These are phyloP conservation scores for Dothideomycetidae sp. DNA, from an alignment of 2,329 filamentous ascomycete genomes.

Conservation along the genomic window DNA sequence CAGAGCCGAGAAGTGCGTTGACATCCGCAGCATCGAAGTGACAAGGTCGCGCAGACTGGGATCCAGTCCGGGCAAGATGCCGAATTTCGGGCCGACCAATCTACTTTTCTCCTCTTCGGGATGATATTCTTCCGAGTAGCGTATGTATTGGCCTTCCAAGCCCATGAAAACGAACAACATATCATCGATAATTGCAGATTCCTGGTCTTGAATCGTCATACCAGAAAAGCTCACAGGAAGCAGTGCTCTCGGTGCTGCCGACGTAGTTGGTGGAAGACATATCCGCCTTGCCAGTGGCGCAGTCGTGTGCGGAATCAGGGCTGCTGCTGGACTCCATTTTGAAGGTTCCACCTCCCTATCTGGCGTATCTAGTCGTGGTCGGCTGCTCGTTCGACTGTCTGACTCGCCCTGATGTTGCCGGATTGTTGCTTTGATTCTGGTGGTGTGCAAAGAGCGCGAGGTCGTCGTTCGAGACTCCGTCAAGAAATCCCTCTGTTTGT, in stretches of 20 bases:
- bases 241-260: constrained; percentile 53
- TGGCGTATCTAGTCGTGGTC: background rate
- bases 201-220: constrained; percentile 66
- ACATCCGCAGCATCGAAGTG: constrained; percentile 80
- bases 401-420: constrained; percentile 2
- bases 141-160: constrained; percentile 94
- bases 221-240: constrained; percentile 55
- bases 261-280: constrained; percentile 46
- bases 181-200: constrained; percentile 77
- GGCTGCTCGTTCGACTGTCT: background rate
- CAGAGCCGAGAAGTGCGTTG: constrained; percentile 80
- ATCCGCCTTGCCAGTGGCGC: constrained; percentile 59
- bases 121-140: constrained; percentile 70
- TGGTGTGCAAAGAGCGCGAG: constrained; percentile 6
- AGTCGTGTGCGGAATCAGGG: constrained; percentile 52
- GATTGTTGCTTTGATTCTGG: constrained; percentile 6
- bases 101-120: constrained; percentile 75
- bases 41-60: constrained; percentile 82
- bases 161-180: constrained; percentile 94
- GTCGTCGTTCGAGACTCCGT: constrained; percentile 2
- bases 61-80: constrained; percentile 69
- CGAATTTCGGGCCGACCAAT: constrained; percentile 67
- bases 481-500: background rate
- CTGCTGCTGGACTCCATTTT: constrained; percentile 66
- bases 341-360: background rate